Conservation (phyloP, 192 early-diverging fungal species). For the Lobosporangium transversale region DNA sequence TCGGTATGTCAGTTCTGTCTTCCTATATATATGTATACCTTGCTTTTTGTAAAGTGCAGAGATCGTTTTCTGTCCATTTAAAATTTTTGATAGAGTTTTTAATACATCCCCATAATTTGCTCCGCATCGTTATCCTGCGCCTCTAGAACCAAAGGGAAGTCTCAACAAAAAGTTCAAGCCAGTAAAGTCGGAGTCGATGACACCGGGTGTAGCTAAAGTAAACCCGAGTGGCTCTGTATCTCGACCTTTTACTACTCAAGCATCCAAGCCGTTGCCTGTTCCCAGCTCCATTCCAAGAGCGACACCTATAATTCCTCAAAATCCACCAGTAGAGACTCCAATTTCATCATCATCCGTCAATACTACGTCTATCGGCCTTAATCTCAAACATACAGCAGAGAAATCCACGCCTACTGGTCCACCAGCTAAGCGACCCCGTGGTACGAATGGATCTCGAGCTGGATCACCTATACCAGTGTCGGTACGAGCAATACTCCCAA, state of each 20-base stretch:
- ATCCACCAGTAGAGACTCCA: not conserved
- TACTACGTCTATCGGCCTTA: not conserved
- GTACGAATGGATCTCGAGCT: constrained; percentile 1
- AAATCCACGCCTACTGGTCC: not conserved
- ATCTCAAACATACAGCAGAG: not conserved
- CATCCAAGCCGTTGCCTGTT: not conserved
- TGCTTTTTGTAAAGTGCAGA: too few relatives aligned
- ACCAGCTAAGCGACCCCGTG: not conserved
- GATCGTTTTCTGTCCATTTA: too few relatives aligned
- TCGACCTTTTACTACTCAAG: not conserved
- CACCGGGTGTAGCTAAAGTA: too few relatives aligned
- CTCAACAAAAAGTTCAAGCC: not conserved
- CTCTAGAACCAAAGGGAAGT: not conserved
- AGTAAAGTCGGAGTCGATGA: not conserved
- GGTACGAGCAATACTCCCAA: constrained; percentile 17
- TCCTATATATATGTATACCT: too few relatives aligned
- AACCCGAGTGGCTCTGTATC: too few relatives aligned
- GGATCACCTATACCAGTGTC: constrained; percentile 5
- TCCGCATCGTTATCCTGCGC: not conserved
- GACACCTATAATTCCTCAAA: not conserved
- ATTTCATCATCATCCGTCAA: not conserved
- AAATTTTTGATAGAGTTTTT: not conserved
- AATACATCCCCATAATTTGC: constrained; percentile 1
- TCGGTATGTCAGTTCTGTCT: constrained; percentile 18
- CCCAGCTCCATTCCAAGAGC: not conserved